Evolutionary conservation across 2,329 filamentous ascomycete species (phyloP).

Genomic region (Pseudogymnoascus sp.): DNA sequence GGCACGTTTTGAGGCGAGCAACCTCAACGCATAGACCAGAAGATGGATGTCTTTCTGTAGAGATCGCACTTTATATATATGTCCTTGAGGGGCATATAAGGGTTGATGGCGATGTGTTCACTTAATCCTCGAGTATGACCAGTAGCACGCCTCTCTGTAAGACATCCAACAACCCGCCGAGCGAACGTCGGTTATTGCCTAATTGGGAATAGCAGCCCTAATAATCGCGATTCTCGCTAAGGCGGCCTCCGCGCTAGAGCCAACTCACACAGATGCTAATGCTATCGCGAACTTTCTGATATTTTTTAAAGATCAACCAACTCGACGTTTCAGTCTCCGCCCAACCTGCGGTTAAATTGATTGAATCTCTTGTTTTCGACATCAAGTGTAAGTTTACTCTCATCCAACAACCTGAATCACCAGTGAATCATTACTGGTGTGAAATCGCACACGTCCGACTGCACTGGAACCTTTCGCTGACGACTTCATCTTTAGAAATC

Average conservation of each 20-base stretch:
- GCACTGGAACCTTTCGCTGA: neutral
- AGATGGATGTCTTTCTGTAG: neutral
- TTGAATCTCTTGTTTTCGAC: constrained; percentile 80
- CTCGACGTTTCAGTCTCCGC: constrained; percentile 99
- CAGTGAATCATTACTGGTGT: neutral
- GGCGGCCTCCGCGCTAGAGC: constrained; percentile 3
- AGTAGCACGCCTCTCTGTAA: neutral
- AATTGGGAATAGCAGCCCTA: constrained; percentile 7
- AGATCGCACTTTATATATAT: neutral
- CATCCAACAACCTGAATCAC: constrained; percentile 1
- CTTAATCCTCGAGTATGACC: constrained; percentile 6
- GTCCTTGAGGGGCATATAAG: neutral
- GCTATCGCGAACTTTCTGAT: constrained; percentile 8
- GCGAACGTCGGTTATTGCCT: constrained; percentile 1
- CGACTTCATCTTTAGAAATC: constrained; percentile 25
- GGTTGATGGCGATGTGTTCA: constrained; percentile 7
- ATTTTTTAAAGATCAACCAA: constrained; percentile 31
- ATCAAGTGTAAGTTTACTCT: constrained; percentile 22
- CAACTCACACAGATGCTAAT: neutral
- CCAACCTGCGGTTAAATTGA: constrained; percentile 97
- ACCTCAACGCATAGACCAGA: neutral
- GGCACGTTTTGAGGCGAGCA: constrained; percentile 1
- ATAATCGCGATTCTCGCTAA: constrained; percentile 10
- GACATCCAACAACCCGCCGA: constrained; percentile 1
- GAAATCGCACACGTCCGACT: neutral